Evolutionary conservation across 2,329 filamentous ascomycete genomes (phyloP).

Genomic region (Fusarium oxysporum): DNA sequence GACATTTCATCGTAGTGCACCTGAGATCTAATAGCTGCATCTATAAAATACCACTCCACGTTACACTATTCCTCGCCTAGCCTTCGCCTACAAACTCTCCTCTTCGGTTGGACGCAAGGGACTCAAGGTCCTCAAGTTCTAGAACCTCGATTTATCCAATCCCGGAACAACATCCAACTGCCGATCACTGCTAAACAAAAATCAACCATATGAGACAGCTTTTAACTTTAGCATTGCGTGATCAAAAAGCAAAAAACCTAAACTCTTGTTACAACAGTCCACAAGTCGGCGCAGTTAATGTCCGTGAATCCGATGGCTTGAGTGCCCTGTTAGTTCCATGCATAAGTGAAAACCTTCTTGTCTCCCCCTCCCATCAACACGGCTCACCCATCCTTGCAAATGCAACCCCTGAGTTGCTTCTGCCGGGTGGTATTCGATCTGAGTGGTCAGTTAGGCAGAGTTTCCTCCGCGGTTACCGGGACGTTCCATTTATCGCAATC

Average conservation of each 20-base stretch:
- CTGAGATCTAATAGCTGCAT: not conserved
- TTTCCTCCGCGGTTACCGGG: not conserved
- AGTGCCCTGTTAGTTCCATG: not conserved
- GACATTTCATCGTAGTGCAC: not conserved
- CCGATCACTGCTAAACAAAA: not conserved
- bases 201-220: not conserved
- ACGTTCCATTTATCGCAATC: not conserved
- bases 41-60: not conserved
- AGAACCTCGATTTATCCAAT: not conserved
- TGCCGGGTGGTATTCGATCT: not conserved
- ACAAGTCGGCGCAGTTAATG: not conserved
- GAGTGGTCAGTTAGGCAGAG: not conserved
- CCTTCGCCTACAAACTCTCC: not conserved
- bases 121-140: not conserved
- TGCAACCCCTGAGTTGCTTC: not conserved
- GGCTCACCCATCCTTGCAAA: not conserved
- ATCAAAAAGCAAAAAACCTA: not conserved
- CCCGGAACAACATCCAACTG: not conserved
- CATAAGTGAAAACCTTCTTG: not conserved
- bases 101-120: not conserved
- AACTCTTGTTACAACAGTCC: not conserved
- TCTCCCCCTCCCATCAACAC: not conserved
- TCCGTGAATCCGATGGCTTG: not conserved
- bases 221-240: not conserved
- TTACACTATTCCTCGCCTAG: not conserved